Conservation (phyloP, 1,139 yeast species). For the Candida mesenterica region DNA sequence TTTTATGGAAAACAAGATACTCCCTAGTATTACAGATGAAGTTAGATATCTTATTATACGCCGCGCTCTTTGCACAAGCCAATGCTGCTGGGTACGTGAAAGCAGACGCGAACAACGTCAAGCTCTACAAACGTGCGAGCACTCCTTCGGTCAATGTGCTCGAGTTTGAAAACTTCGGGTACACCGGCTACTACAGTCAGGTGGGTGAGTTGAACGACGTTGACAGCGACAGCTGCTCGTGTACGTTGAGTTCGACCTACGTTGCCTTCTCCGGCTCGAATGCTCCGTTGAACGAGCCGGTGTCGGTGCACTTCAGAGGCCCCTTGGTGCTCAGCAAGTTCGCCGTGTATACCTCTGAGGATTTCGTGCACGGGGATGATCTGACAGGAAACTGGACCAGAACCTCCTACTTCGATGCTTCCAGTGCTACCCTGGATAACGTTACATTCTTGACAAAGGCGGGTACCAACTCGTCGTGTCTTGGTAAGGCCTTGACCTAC, state of each 20-base stretch:
- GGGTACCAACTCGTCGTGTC: constrained; percentile 75
- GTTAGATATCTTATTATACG: not conserved
- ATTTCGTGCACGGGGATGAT: constrained; percentile 24
- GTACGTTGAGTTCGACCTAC: constrained; percentile 55
- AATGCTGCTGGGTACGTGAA: constrained; percentile 1
- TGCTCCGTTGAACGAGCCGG: constrained; percentile 84
- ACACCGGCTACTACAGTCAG: constrained; percentile 70
- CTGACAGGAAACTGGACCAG: constrained; percentile 66
- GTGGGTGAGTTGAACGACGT: constrained; percentile 57
- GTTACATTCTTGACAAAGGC: constrained; percentile 79
- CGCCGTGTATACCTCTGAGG: constrained; percentile 46
- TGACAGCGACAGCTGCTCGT: constrained; percentile 53
- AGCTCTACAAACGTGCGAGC: constrained; percentile 7
- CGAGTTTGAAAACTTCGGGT: constrained; percentile 52
- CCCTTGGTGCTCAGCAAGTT: constrained; percentile 78
- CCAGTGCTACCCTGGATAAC: constrained; percentile 58
- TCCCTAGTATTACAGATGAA: too few relatives aligned
- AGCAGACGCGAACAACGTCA: constrained; percentile 10
- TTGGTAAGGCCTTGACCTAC: constrained; percentile 86
- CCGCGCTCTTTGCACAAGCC: not conserved
- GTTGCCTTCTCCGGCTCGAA: constrained; percentile 67
- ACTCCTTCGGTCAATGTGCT: constrained; percentile 13
- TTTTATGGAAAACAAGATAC: too few relatives aligned
- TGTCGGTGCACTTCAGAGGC: constrained; percentile 93
- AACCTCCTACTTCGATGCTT: constrained; percentile 58